Evolutionary conservation across 306 rosid species (phyloP), one percentile per base, ranked within the genome.

Genomic region (Luffa aegyptiaca): DNA sequence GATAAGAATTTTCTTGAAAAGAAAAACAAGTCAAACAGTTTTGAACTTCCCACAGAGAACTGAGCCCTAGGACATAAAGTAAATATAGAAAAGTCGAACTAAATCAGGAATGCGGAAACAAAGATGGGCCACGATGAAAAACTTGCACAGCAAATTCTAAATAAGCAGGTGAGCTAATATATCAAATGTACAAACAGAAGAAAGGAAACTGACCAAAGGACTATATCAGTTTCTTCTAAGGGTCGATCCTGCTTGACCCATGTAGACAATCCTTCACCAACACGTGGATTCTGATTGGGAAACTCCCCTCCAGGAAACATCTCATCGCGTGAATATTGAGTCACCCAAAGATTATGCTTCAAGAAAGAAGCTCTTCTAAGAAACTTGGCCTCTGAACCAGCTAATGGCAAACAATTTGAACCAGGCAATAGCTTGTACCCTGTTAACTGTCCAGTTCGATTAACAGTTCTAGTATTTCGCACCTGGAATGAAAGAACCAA

Each of bases 291-390:
- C 82, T 93, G 96, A 84, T 93, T 89, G 36, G 97, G 97, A 51
- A 91, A 93, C 83, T 93, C 93, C 80, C 97, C 96, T 76, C 98
- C 98, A 11, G 97, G 97, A 85, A 82, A 89, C 90, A 85, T 87
- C 86, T 93, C 90, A 77, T 84, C 81, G 10, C 72, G 89, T 36
- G 97, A 79, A 72, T 87, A 88, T 36, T 81, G 78, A 70, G 97
- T 93, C 65, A 92, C 97, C 98, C 98, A 93, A 76, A 93, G 90
- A 85, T 91, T 93, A 58, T 93, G 96, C 83, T 88, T 89, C 85
- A 93, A 86, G 89, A 93, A 91, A 78, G 94, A 82, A 85, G 97
- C 94, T 88, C 97, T 87, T 83, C 96, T 86, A 55, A 93, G 78
- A 80, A 93, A 89, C 87, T 88, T 89, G 81, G 97, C 97, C 83